These are phyloP conservation scores for Aureobasidium namibiae DNA, from an alignment of 2,329 filamentous ascomycete species.

Conservation along the genomic window DNA sequence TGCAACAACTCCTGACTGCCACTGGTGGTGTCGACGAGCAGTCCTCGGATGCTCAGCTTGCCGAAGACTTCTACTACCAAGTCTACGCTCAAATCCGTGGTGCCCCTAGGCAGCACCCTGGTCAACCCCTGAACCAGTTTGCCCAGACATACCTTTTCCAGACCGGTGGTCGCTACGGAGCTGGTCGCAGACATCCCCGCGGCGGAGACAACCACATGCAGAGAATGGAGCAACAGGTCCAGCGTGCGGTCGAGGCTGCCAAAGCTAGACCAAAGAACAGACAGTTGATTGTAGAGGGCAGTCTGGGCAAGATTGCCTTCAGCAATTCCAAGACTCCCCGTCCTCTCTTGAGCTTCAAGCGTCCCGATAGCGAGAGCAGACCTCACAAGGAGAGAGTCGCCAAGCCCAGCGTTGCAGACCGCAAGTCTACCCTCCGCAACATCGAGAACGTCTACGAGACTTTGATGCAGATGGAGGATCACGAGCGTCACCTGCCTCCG, in stretches of 20 bases:
- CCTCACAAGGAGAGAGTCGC: conserved; percentile 40
- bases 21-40: conserved; percentile 79
- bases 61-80: conserved; percentile 97
- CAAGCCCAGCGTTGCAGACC: conserved; percentile 53
- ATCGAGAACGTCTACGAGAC: conserved; percentile 84
- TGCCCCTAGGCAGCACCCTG: conserved; percentile 80
- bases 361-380: conserved; percentile 59
- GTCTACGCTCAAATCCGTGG: conserved; percentile 92
- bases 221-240: conserved; percentile 98
- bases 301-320: conserved; percentile 95
- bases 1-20: conserved; percentile 90
- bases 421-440: conserved; percentile 74
- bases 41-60: conserved; percentile 69
- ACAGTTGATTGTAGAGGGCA: conserved; percentile 91
- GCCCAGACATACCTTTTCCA: conserved; percentile 97
- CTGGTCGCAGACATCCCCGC: conserved; percentile 60
- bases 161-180: conserved; percentile 74
- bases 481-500: conserved; percentile 71
- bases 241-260: conserved; percentile 90
- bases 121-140: conserved; percentile 89
- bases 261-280: conserved; percentile 98
- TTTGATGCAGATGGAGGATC: conserved; percentile 89
- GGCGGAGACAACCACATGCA: conserved; percentile 96
- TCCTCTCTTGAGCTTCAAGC: conserved; percentile 90
- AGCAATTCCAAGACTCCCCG: conserved; percentile 98